Conservation (phyloP, 805 yeast genomes). For the Candida suzukii region DNA sequence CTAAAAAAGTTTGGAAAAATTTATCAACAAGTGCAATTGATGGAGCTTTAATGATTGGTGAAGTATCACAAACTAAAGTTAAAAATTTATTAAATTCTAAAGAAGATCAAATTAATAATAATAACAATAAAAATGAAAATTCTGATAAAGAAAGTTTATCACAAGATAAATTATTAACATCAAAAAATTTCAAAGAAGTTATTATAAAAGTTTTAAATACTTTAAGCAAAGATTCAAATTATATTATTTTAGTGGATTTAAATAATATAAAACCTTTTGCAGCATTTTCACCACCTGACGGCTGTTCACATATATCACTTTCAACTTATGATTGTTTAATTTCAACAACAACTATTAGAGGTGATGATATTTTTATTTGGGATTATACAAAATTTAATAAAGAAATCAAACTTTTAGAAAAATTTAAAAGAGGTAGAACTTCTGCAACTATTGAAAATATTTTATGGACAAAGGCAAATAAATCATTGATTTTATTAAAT, state of each 20-base stretch:
- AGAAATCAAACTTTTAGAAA: conserved; percentile 48
- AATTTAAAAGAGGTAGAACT: conserved; percentile 57
- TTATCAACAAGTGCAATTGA: conserved; percentile 47
- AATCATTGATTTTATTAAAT: conserved; percentile 44
- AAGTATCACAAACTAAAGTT: conserved; percentile 33
- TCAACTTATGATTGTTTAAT: conserved; percentile 56
- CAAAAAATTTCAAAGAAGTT: conserved; percentile 18
- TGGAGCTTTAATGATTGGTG: conserved; percentile 13
- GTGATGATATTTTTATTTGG: conserved; percentile 61
- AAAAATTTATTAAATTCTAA: conserved; percentile 27
- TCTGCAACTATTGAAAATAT: conserved; percentile 44
- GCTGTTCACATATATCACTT: conserved; percentile 51
- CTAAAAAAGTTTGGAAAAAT: conserved; percentile 39
- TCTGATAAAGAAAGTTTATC: too few species aligned
- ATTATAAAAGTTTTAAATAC: conserved; percentile 21
- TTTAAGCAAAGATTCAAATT: conserved; percentile 20
- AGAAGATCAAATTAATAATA: background rate
- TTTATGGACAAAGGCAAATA: conserved; percentile 44
- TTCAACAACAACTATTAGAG: conserved; percentile 47
- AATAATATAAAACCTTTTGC: conserved; percentile 29
- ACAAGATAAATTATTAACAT: conserved; percentile 9
- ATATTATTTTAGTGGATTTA: conserved; percentile 43
- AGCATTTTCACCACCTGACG: conserved; percentile 52
- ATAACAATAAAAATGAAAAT: too few species aligned
- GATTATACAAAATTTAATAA: conserved; percentile 46